These are phyloP conservation scores for Angomonas deanei DNA, from an alignment of 208 protist species.

Conservation along the genomic window DNA sequence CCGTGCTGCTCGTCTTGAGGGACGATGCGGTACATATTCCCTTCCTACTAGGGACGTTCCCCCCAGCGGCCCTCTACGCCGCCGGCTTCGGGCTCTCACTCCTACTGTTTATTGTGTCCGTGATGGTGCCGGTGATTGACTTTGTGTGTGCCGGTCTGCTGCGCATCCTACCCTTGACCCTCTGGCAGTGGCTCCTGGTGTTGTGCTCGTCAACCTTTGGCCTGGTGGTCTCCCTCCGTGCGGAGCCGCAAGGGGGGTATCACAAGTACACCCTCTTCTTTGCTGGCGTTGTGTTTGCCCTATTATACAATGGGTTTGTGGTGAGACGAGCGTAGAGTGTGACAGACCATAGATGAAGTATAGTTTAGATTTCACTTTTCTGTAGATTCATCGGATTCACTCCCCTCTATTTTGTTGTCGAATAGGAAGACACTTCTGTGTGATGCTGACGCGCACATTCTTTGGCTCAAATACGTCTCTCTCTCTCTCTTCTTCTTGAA, in stretches of 20 bases:
- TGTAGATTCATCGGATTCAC: no score
- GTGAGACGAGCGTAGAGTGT: conserved; percentile 8
- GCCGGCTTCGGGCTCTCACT: neutral
- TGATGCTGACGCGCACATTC: no score
- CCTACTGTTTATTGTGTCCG: neutral
- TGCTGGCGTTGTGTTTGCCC: conserved; percentile 16
- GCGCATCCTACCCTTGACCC: neutral
- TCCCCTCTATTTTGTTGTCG: no score
- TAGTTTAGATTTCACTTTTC: no score
- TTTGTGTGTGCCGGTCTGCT: neutral
- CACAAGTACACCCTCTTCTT: conserved; percentile 23
- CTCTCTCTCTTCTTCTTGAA: no score
- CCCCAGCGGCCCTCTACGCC: neutral
- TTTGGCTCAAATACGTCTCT: no score
- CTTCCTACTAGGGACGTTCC: neutral
- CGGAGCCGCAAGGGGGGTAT: conserved; percentile 27
- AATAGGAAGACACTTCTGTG: no score
- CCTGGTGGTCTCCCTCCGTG: neutral
- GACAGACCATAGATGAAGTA: neutral
- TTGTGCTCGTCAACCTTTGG: neutral
- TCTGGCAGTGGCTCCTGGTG: neutral
- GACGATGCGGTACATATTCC: neutral
- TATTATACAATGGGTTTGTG: conserved; percentile 62
- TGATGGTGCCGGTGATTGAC: neutral
- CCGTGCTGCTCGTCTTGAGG: neutral